Percentiles rank a stretch among this genome's conserved stretches.
phyloP scores from a whole-genome alignment of 805 yeast species.

The Kuraishia hungarica region DNA sequence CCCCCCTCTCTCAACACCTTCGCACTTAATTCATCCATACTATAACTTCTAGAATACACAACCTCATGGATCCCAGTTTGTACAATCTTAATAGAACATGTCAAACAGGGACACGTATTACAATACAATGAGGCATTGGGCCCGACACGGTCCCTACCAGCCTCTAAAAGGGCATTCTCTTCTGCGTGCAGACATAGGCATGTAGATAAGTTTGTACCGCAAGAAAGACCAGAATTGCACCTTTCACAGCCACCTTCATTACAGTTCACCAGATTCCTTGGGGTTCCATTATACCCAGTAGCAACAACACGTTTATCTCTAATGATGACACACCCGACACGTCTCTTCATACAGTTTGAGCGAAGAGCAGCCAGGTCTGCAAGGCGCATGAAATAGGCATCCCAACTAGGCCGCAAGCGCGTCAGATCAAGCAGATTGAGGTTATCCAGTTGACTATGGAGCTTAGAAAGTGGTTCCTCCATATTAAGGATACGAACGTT shows the following conservation, averaged over 20 bases:
- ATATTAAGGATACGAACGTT: background rate
- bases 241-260: constrained; percentile 93
- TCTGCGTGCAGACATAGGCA: constrained; percentile 96
- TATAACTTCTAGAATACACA: constrained; percentile 84
- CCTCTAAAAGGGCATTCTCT: constrained; percentile 90
- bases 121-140: constrained; percentile 66
- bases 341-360: constrained; percentile 93
- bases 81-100: constrained; percentile 91
- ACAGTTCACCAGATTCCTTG: constrained; percentile 79
- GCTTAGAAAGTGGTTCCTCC: constrained; percentile 24
- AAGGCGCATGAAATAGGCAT: constrained; percentile 85
- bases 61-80: constrained; percentile 90
- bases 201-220: constrained; percentile 62
- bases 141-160: constrained; percentile 83
- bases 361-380: constrained; percentile 91
- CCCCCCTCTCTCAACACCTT: constrained; percentile 69
- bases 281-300: constrained; percentile 98
- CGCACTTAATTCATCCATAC: constrained; percentile 80
- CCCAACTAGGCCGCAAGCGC: constrained; percentile 90
- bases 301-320: constrained; percentile 81
- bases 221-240: constrained; percentile 61
- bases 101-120: constrained; percentile 95
- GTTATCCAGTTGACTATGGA: constrained; percentile 28
- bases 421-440: constrained; percentile 34
- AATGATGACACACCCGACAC: constrained; percentile 95